Percentiles rank a stretch among this genome's conserved stretches.
Evolutionary conservation across 116 monocot species (phyloP).

Genomic region (Cymodocea nodosa): DNA sequence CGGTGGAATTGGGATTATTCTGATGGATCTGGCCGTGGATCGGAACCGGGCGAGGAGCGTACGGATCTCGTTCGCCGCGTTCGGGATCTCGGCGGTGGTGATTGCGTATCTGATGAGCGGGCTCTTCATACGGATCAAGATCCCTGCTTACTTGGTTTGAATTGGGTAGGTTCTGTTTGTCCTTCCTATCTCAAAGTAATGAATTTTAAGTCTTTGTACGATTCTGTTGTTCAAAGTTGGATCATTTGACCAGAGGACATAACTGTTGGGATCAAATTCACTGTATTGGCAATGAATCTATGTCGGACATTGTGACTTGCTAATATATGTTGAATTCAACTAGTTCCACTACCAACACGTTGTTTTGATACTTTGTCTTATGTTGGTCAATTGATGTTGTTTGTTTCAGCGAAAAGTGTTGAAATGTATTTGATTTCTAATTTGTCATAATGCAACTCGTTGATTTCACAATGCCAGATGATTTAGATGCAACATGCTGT

Average conservation of each 20-base stretch:
- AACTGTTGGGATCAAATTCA: too few relatives aligned
- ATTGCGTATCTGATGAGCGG: conserved; percentile 66
- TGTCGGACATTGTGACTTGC: not conserved
- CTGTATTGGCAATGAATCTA: too few relatives aligned
- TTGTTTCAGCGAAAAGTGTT: too few relatives aligned
- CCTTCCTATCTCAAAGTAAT: too few relatives aligned
- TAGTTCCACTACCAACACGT: not conserved
- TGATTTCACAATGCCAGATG: too few relatives aligned
- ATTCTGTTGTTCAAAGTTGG: not conserved
- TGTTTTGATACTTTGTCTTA: not conserved
- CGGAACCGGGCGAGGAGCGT: conserved; percentile 49
- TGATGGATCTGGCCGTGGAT: conserved; percentile 77
- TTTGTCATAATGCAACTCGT: too few relatives aligned
- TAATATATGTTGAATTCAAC: not conserved
- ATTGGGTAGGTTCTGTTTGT: not conserved
- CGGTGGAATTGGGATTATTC: conserved; percentile 66
- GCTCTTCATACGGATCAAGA: conserved; percentile 93
- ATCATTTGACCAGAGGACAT: too few relatives aligned
- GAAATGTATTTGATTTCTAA: too few relatives aligned
- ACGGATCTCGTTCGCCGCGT: conserved; percentile 52
- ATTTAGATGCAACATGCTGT: too few relatives aligned
- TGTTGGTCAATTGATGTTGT: too few relatives aligned
- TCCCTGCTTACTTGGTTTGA: conserved; percentile 50
- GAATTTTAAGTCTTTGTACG: not conserved
- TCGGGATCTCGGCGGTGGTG: conserved; percentile 56